Evolutionary conservation across 2,329 filamentous ascomycete genomes (phyloP), one percentile per base, ranked within the genome.

Genomic region (Aspergillus fructus): DNA sequence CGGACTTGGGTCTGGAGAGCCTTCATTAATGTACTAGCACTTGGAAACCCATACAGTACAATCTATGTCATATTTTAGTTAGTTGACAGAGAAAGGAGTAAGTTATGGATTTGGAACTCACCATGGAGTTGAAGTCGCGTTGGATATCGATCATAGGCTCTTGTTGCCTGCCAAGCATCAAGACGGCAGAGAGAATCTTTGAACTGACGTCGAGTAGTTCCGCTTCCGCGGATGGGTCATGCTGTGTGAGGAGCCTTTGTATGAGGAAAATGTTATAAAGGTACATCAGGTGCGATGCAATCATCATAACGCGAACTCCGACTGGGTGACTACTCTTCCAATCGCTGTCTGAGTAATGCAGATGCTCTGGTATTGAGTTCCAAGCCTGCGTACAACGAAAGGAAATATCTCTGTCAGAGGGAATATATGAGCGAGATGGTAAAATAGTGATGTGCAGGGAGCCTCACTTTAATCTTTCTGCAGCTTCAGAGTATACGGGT

Each of bases 261-360:
- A 71, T 58, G 23, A 71, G 64, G 34, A 70, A 68, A 6, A 66
- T 62, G 17, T 68, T 70, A 46, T 68, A 69, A 0, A 70, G 61
- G 24, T 70, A 68, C 12, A 61, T 58, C 2, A 70, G 43, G 46
- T 68, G 68, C 4, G 59, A 62, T 3, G 66, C 47, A 4, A 64
- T 57, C 4, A 74, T 62, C 72, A 75, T 74, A 1, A 77, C 59
- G 21, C 67, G 68, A 2, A 70, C 63, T 15, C 58, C 61, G 1
- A 67, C 49, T 2, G 69, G 65, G 6, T 67, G 42, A n/a, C 49
- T 52, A 2, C 55, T 33, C 3, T 64, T 56, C 63, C 64, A 66
- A n/a, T 55, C 58, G 34, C 55, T 42, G 7, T 61, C 43, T 9
- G 55, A 61, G 37, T 68, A 68, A 13, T 58, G 64, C n/a, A 70